Evolutionary conservation across 176 grass and related monocot genomes (phyloP).

Genomic region (Triticum aestivum): DNA sequence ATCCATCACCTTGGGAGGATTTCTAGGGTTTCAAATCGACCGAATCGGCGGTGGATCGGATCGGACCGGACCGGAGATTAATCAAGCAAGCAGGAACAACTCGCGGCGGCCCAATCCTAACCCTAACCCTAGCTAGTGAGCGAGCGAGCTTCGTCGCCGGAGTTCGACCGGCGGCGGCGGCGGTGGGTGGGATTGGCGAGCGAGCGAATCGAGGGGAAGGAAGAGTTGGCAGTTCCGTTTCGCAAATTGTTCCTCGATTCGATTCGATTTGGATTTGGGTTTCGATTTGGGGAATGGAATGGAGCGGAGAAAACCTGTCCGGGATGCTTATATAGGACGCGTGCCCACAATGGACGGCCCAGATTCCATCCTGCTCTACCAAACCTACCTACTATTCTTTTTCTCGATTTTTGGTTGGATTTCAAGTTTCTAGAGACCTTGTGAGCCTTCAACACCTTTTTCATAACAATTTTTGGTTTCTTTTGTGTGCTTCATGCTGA

Average conservation of each 20-base stretch:
- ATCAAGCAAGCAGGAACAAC: background rate
- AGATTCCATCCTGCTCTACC: background rate
- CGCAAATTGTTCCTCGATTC: background rate
- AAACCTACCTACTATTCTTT: background rate
- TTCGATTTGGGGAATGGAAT: background rate
- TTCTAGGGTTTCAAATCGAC: background rate
- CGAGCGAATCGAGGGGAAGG: background rate
- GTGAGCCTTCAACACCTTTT: background rate
- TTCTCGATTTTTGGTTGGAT: background rate
- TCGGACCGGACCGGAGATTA: background rate
- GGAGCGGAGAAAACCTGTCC: background rate
- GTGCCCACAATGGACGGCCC: background rate
- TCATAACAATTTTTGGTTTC: background rate
- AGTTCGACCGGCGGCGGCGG: too few species aligned
- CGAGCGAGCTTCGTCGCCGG: background rate
- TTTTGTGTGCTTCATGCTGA: too few species aligned
- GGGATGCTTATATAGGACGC: background rate
- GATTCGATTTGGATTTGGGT: background rate
- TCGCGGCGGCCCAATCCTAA: background rate
- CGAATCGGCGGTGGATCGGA: background rate
- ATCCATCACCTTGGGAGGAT: constrained; percentile 32
- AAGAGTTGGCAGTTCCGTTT: too few species aligned
- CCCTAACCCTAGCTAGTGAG: background rate
- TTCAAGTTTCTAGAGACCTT: background rate
- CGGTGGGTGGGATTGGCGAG: background rate